Percentiles rank a stretch among this genome's conserved stretches.
Conservation (phyloP, 169 alveolate species). For the Cryptosporidium muris region DNA sequence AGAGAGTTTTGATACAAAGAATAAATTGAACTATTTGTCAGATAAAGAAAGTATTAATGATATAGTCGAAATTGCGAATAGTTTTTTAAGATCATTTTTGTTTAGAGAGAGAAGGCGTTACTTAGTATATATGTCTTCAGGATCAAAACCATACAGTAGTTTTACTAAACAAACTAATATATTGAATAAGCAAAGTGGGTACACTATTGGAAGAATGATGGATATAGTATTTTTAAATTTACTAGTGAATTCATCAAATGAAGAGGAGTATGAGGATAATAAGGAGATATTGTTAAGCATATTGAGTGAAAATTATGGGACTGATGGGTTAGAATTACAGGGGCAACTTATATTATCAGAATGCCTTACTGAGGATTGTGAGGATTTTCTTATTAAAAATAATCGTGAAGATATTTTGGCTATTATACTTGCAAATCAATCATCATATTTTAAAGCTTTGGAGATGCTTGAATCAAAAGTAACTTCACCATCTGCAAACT, state of each 20-base stretch:
- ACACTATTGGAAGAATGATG: constrained; percentile 46
- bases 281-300: background rate
- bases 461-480: constrained; percentile 39
- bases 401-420: constrained; percentile 43
- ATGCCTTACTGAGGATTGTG: constrained; percentile 22
- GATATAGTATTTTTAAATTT: constrained; percentile 41
- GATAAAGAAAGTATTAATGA: constrained; percentile 13
- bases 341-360: constrained; percentile 12
- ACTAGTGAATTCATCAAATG: background rate
- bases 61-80: constrained; percentile 29
- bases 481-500: constrained; percentile 7
- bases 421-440: constrained; percentile 14
- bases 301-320: constrained; percentile 1
- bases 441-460: constrained; percentile 35
- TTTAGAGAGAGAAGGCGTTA: constrained; percentile 37
- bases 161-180: no score
- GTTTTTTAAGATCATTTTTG: constrained; percentile 11
- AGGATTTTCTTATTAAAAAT: constrained; percentile 21
- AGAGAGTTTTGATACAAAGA: no score
- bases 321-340: background rate
- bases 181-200: background rate
- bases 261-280: constrained; percentile 9
- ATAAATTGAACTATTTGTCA: no score
- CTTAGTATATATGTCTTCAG: no score
- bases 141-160: background rate